phyloP scores from a whole-genome alignment of 345 rosid genomes.

The Eucalyptus cloeziana region DNA sequence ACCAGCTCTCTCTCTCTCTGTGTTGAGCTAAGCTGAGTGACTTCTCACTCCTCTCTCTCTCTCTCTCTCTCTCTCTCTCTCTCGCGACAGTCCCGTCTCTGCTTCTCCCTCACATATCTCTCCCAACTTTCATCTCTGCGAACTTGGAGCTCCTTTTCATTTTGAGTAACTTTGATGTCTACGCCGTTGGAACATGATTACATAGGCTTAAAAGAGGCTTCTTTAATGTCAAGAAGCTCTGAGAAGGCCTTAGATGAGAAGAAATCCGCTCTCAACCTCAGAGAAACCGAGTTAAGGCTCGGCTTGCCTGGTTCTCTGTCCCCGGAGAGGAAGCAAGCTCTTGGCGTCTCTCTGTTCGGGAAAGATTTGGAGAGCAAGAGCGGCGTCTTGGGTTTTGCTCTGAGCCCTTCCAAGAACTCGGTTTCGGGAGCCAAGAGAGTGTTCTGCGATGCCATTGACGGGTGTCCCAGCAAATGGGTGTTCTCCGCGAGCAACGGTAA shows the following conservation, averaged over 20 bases:
- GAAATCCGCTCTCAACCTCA: slow-evolving; percentile 21
- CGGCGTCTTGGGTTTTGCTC: slow-evolving; percentile 5
- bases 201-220: slow-evolving; percentile 43
- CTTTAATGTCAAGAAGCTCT: slow-evolving; percentile 32
- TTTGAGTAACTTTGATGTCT: slow-evolving; percentile 22
- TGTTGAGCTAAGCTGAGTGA: background rate
- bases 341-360: slow-evolving; percentile 41
- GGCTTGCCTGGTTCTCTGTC: slow-evolving; percentile 58
- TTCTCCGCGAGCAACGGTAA: slow-evolving; percentile 5
- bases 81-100: background rate
- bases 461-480: slow-evolving; percentile 25
- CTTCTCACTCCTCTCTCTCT: background rate
- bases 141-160: background rate
- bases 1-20: background rate
- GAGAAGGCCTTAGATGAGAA: slow-evolving; percentile 5
- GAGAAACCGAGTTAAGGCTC: slow-evolving; percentile 61
- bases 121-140: background rate
- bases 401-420: slow-evolving; percentile 18
- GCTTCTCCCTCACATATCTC: background rate
- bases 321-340: slow-evolving; percentile 31
- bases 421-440: slow-evolving; percentile 61
- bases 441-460: slow-evolving; percentile 54
- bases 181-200: slow-evolving; percentile 51
- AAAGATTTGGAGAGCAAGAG: slow-evolving; percentile 23
- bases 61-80: background rate